Percentiles rank a stretch among this genome's conserved stretches.
These are phyloP conservation scores for Mucor irregularis DNA, from an alignment of 371 early-diverging fungal species.

Conservation along the genomic window DNA sequence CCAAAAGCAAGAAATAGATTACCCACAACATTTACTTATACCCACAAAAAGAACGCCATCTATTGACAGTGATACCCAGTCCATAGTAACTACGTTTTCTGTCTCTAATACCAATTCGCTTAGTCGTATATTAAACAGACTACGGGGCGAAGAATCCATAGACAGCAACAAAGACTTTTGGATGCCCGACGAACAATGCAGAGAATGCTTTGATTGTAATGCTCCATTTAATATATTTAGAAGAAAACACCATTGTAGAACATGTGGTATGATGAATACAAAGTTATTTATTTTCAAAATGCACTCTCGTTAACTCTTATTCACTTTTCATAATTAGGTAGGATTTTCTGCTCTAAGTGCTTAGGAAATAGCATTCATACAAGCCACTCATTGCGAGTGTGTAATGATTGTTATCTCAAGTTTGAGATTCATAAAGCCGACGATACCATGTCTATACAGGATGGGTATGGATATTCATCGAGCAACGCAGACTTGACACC, in stretches of 20 bases:
- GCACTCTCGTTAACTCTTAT: too few species aligned
- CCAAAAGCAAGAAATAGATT: slow-evolving; percentile 1
- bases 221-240: slow-evolving; percentile 66
- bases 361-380: slow-evolving; percentile 19
- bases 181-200: slow-evolving; percentile 81
- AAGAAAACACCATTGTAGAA: slow-evolving; percentile 83
- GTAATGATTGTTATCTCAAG: slow-evolving; percentile 25
- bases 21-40: slow-evolving; percentile 7
- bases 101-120: slow-evolving; percentile 54
- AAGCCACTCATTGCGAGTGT: slow-evolving; percentile 21
- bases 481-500: not conserved
- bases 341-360: slow-evolving; percentile 29
- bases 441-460: slow-evolving; percentile 18
- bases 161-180: slow-evolving; percentile 65
- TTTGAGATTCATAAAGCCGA: slow-evolving; percentile 14
- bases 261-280: slow-evolving; percentile 62
- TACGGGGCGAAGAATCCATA: slow-evolving; percentile 51
- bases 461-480: slow-evolving; percentile 16
- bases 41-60: slow-evolving; percentile 25
- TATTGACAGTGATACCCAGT: slow-evolving; percentile 54
- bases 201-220: slow-evolving; percentile 79
- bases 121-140: slow-evolving; percentile 46
- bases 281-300: not conserved
- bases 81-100: slow-evolving; percentile 54
- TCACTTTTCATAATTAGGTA: slow-evolving; percentile 10